phyloP scores from a whole-genome alignment of 306 rosid genomes.

The Spatholobus suberectus region DNA sequence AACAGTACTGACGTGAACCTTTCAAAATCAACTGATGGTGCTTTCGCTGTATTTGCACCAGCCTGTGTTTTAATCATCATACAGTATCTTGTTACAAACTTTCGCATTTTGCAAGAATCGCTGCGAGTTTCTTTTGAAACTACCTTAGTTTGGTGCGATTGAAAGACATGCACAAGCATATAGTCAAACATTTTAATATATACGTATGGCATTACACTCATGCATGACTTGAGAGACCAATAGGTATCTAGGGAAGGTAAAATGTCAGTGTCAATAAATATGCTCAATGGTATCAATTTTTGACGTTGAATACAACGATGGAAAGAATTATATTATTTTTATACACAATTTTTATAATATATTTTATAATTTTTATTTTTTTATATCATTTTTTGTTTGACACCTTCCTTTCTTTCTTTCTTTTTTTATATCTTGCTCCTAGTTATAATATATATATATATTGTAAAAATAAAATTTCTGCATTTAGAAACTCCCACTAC shows the following conservation, averaged over 20 bases:
- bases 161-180: constrained; percentile 19
- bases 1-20: neutral
- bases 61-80: neutral
- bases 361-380: too few relatives aligned
- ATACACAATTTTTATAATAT: neutral
- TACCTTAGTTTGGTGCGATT: neutral
- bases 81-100: neutral
- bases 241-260: constrained; percentile 49
- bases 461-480: neutral
- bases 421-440: too few relatives aligned
- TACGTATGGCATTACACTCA: constrained; percentile 20
- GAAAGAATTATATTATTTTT: neutral
- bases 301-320: constrained; percentile 25
- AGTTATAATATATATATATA: too few relatives aligned
- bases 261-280: constrained; percentile 49
- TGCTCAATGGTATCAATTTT: constrained; percentile 29
- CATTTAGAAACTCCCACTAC: constrained; percentile 19
- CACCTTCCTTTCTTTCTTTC: too few relatives aligned
- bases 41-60: constrained; percentile 16
- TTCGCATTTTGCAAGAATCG: neutral
- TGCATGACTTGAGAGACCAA: constrained; percentile 48
- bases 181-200: constrained; percentile 29
- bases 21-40: neutral
- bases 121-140: neutral
- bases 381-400: too few relatives aligned